Evolutionary conservation across 331 rosid genomes (phyloP).

Genomic region (Cydonia oblonga): DNA sequence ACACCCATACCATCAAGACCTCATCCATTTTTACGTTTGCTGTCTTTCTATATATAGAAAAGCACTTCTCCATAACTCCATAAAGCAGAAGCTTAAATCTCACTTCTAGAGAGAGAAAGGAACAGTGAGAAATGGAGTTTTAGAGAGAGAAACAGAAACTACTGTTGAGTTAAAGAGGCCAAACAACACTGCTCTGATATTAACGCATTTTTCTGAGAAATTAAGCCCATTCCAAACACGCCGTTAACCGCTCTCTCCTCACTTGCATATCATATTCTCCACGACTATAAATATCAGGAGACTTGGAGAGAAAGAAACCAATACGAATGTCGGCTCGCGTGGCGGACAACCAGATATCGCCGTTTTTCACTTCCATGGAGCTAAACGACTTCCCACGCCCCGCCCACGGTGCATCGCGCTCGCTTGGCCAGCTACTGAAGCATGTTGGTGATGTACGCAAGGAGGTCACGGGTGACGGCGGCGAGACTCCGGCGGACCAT

Average conservation of each 20-base stretch:
- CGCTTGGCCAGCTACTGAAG: slow-evolving; percentile 64
- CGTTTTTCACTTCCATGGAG: slow-evolving; percentile 30
- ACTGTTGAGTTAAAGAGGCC: not conserved
- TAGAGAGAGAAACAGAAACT: not conserved
- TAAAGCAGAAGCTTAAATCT: not conserved
- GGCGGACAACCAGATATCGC: slow-evolving; percentile 24
- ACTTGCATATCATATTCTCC: not conserved
- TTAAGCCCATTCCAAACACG: not conserved
- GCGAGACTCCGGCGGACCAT: slow-evolving; percentile 70
- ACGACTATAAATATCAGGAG: not conserved
- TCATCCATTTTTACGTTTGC: not conserved
- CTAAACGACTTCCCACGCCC: slow-evolving; percentile 20
- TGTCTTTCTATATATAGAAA: slow-evolving; percentile 11
- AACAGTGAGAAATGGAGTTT: not conserved
- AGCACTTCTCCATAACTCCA: not conserved
- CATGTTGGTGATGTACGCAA: slow-evolving; percentile 58
- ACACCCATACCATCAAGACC: not conserved
- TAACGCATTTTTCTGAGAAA: not conserved
- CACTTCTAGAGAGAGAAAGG: not conserved
- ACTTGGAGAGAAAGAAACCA: not conserved
- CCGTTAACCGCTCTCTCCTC: not conserved
- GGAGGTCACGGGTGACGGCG: slow-evolving; percentile 56
- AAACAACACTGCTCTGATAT: not conserved
- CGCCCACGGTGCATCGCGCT: slow-evolving; percentile 26
- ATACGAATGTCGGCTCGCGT: slow-evolving; percentile 30